phyloP scores from a whole-genome alignment of 2,329 filamentous ascomycete species.

The Sclerotinia trifoliorum region DNA sequence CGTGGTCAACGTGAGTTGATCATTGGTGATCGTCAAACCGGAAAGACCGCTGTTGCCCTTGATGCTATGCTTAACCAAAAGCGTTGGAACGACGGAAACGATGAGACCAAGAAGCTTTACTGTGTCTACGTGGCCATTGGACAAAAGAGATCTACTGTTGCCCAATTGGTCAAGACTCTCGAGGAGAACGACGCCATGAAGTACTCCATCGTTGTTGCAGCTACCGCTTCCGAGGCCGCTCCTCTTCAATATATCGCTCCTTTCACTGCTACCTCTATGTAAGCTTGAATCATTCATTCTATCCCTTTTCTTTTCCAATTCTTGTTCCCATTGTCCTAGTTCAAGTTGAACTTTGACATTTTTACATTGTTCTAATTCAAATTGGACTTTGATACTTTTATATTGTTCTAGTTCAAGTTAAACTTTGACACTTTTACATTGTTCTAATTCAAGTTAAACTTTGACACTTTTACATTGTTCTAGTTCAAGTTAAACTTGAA shows the following conservation, averaged over 20 bases:
- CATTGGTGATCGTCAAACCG: slow-evolving; percentile 99
- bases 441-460: too few relatives aligned
- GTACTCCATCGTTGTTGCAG: slow-evolving; percentile 85
- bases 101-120: slow-evolving; percentile 99
- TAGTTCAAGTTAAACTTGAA: too few relatives aligned
- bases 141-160: slow-evolving; percentile 99
- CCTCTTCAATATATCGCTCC: slow-evolving; percentile 92
- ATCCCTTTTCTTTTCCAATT: background rate
- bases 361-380: too few relatives aligned
- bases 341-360: too few relatives aligned
- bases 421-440: too few relatives aligned
- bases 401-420: too few relatives aligned
- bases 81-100: slow-evolving; percentile 84
- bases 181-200: slow-evolving; percentile 99
- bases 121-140: slow-evolving; percentile 98
- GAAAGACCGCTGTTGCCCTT: slow-evolving; percentile 98
- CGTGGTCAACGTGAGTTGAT: slow-evolving; percentile 99
- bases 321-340: background rate
- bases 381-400: too few relatives aligned
- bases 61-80: slow-evolving; percentile 99
- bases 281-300: background rate
- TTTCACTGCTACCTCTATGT: slow-evolving; percentile 65
- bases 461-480: too few relatives aligned
- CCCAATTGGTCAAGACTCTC: slow-evolving; percentile 98
- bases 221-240: slow-evolving; percentile 95